phyloP scores from a whole-genome alignment of 129 eudicot species.

The carrot (Daucus carota) region DH1_v3.0 NC_030388.2:8531501-8532000 shows the following conservation, averaged over 20 bases:
- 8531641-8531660: conserved; percentile 72
- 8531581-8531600: conserved; percentile 71
- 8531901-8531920: conserved; percentile 37
- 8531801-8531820: conserved; percentile 27
- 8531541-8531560: conserved; percentile 50
- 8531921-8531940: conserved; percentile 65
- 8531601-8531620: conserved; percentile 66
- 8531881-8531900: conserved; percentile 54
- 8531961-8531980: conserved; percentile 42
- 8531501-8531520: conserved; percentile 85
- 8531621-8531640: conserved; percentile 79
- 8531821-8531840: conserved; percentile 15
- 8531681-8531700: conserved; percentile 83
- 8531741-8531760: conserved; percentile 69
- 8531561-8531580: conserved; percentile 81
- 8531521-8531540: conserved; percentile 71
- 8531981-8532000: conserved; percentile 76
- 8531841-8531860: conserved; percentile 45
- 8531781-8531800: conserved; percentile 79
- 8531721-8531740: conserved; percentile 59
- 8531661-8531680: conserved; percentile 64
- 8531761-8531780: conserved; percentile 83
- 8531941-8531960: conserved; percentile 45
- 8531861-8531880: conserved; percentile 74
- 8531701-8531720: conserved; percentile 76